These are phyloP conservation scores for Colletotrichum paranaense DNA, from an alignment of 2,329 filamentous ascomycete species.

Conservation along the genomic window DNA sequence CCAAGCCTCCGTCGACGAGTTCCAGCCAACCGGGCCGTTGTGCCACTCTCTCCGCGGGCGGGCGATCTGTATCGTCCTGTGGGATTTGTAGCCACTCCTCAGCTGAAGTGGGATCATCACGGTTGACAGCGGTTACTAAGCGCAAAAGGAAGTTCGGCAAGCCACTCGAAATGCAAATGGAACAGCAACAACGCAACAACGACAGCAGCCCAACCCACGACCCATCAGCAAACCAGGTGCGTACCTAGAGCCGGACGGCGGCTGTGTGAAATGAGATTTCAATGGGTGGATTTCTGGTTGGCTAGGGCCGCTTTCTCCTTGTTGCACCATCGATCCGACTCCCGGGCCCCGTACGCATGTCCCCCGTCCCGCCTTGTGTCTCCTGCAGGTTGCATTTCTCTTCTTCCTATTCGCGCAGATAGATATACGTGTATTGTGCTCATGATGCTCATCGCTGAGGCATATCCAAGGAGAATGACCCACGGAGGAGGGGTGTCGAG, in stretches of 20 bases:
- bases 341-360: slow-evolving; percentile 14
- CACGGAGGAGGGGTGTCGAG: background rate
- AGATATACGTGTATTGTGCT: background rate
- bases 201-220: too few relatives aligned
- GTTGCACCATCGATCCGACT: background rate
- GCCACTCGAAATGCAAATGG: background rate
- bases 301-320: background rate
- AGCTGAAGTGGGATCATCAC: slow-evolving; percentile 18
- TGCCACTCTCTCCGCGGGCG: background rate
- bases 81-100: slow-evolving; percentile 5
- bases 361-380: background rate
- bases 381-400: background rate
- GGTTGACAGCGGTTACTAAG: background rate
- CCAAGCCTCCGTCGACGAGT: background rate
- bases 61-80: background rate
- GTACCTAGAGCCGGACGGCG: background rate
- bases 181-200: background rate
- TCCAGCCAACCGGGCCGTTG: slow-evolving; percentile 2
- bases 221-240: background rate
- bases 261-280: background rate
- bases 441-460: background rate
- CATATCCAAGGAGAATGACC: background rate
- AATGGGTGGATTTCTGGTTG: background rate
- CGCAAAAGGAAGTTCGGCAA: slow-evolving; percentile 5
- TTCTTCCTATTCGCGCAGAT: background rate